Base-by-base conservation (phyloP, 352 stramenopile genomes). In the Plasmopara halstedii region DNA sequence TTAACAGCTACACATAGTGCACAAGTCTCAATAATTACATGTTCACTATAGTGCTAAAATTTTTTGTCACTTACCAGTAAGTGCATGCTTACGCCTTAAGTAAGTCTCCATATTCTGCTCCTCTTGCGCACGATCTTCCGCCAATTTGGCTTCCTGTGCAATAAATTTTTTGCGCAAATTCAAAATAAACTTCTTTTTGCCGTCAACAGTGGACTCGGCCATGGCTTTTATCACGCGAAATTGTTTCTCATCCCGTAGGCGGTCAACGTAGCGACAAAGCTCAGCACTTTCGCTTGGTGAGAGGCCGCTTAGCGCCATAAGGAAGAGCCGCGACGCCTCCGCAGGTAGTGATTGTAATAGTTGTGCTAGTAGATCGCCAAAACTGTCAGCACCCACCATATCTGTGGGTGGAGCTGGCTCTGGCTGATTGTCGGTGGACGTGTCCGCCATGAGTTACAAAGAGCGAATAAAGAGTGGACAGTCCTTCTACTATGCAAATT, bases 181-280 rank as follows among this genome's bases (percentile, higher is more conserved):
- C 15, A 71, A 29, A 4, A 92, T 56, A 33, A 89, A 92, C 38
- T 79, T 81, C 50, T 85, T 81, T 59, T 92, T 92, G 42, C 77
- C 80, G 8, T 87, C 73, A 0, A 87, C 53, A 23, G 75, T 81
- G 15, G 73, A 78, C 53, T 89, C 78, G 43, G 75, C 76, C 74
- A 92, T 86, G 26, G 80, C 77, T 33, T 83, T 81, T 47, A 92
- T 88, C 46, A 92, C 80, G 26, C 80, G 80, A 53, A 85, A 92
- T 64, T 92, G 78, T 56, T 92, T 92, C 55, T 87, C 73, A 27
- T 80, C 70, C 19, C 80, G 75, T 50, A 92, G 65, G 35, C 67
- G 67, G 40, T 69, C 58, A 36, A 92, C 71, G 41, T 92, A 87
- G 35, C 73, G 70, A 35, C 77, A 86, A 33, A 92, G 69, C 46